Percentiles rank a stretch among this genome's conserved stretches.
Conservation (phyloP, 1,284 basidiomycete species). For the Vanrija humicola region DNA sequence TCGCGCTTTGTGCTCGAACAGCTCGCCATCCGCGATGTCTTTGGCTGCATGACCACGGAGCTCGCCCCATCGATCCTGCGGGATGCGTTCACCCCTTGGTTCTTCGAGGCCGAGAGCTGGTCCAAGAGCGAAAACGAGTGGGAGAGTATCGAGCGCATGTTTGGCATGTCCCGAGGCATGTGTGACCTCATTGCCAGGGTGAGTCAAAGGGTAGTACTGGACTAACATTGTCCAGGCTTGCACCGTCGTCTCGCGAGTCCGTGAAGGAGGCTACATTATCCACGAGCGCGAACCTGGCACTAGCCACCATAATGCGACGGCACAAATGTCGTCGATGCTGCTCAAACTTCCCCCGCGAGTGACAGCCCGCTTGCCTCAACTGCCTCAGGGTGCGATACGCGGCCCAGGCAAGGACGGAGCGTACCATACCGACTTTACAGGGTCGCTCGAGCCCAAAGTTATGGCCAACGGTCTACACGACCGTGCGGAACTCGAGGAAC, state of each 20-base stretch:
- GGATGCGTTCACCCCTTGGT: conserved; percentile 43
- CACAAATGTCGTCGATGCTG: conserved; percentile 12
- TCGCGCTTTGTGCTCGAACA: conserved; percentile 45
- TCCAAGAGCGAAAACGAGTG: conserved; percentile 36
- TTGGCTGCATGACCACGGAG: conserved; percentile 47
- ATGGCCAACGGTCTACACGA: conserved; percentile 3
- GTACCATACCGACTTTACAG: not conserved
- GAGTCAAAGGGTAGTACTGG: conserved; percentile 5
- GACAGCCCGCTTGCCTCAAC: conserved; percentile 16
- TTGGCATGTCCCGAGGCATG: conserved; percentile 42
- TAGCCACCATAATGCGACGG: conserved; percentile 7
- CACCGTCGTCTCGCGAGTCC: conserved; percentile 27
- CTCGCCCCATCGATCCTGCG: conserved; percentile 37
- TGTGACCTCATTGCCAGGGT: conserved; percentile 43
- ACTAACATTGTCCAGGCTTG: conserved; percentile 21
- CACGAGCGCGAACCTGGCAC: conserved; percentile 2
- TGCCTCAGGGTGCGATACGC: conserved; percentile 9
- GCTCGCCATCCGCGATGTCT: conserved; percentile 44
- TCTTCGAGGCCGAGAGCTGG: conserved; percentile 43
- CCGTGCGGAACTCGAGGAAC: conserved; percentile 22
- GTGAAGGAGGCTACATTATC: conserved; percentile 15
- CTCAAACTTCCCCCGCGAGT: conserved; percentile 17
- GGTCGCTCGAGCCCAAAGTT: not conserved
- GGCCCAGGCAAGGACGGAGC: not conserved
- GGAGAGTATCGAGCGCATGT: conserved; percentile 45